phyloP scores from a whole-genome alignment of 306 rosid genomes.

The Rubus parviflorus region DNA sequence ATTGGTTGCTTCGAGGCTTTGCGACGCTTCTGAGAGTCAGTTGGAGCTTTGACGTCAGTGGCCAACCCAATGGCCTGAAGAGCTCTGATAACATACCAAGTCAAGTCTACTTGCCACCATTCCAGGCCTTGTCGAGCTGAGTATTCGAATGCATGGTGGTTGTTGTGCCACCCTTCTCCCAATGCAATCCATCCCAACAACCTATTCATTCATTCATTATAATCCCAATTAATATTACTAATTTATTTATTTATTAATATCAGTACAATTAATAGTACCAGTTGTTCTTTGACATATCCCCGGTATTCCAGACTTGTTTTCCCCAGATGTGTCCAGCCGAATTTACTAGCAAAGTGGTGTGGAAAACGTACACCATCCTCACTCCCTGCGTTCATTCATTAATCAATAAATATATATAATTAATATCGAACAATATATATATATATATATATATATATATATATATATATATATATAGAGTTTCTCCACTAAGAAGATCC shows the following conservation, averaged over 20 bases:
- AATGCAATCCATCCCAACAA: not conserved
- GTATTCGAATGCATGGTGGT: conserved; percentile 2
- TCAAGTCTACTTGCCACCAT: conserved; percentile 10
- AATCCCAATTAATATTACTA: too few relatives aligned
- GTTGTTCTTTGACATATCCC: conserved; percentile 1
- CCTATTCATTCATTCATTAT: not conserved
- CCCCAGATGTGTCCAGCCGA: conserved; percentile 7
- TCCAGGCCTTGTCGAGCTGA: conserved; percentile 1
- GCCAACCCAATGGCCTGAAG: not conserved
- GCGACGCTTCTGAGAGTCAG: not conserved
- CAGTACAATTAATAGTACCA: not conserved
- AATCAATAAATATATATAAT: not conserved
- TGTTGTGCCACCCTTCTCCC: conserved; percentile 13
- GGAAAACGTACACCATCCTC: conserved; percentile 2
- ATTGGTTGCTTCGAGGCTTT: not conserved
- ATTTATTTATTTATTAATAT: too few relatives aligned
- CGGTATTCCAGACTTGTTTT: not conserved
- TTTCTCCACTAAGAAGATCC: too few relatives aligned
- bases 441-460: not conserved
- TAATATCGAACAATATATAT: not conserved
- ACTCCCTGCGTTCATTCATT: not conserved
- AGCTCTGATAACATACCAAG: conserved; percentile 5
- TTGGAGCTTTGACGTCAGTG: not conserved
- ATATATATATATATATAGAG: too few relatives aligned
- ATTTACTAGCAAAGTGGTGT: not conserved